These are phyloP conservation scores for Fagopyrum esculentum DNA, from an alignment of 148 eudicot species.

Conservation along the genomic window DNA sequence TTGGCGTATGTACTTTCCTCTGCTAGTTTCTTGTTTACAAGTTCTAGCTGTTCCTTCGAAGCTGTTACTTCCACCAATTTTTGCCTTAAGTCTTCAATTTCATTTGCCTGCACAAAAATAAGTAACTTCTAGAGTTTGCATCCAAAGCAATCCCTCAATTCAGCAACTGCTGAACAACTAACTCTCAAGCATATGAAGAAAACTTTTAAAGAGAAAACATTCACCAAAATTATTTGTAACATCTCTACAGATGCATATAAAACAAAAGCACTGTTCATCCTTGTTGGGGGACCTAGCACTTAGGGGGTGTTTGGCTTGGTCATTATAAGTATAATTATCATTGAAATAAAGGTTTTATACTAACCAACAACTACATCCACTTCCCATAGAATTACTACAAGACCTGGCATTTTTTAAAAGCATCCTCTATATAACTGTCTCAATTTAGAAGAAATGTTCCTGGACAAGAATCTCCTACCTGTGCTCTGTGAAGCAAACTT, in stretches of 20 bases:
- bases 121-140: neutral
- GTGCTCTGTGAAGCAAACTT: slow-evolving; percentile 41
- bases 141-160: neutral
- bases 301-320: no score
- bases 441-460: neutral
- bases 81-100: slow-evolving; percentile 56
- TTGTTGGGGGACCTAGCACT: no score
- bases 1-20: slow-evolving; percentile 96
- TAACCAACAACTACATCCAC: no score
- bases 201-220: neutral
- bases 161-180: neutral
- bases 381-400: neutral
- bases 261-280: neutral
- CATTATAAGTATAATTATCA: no score
- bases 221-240: neutral
- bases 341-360: no score
- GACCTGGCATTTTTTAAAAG: neutral
- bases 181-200: neutral
- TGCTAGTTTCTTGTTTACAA: slow-evolving; percentile 77
- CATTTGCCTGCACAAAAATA: slow-evolving; percentile 34
- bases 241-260: neutral
- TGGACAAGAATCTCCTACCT: slow-evolving; percentile 36
- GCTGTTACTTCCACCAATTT: slow-evolving; percentile 47
- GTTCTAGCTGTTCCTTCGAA: slow-evolving; percentile 67
- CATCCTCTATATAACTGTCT: neutral